Conservation (phyloP, 140 eudicot genomes). For the Erigeron philadelphicus region DNA sequence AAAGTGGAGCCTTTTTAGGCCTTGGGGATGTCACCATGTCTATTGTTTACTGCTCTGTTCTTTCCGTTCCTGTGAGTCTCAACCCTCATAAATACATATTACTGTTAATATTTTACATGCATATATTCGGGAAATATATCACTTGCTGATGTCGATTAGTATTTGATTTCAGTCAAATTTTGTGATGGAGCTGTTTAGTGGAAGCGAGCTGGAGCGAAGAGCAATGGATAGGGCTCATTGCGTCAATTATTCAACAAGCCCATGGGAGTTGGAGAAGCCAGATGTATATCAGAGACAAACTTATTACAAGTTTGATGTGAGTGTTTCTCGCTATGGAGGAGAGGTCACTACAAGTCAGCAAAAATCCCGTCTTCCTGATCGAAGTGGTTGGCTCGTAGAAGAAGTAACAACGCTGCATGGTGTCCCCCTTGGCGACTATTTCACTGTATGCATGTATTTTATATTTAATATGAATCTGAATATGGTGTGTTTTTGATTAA, state of each 20-base stretch:
- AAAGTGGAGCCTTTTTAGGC: slow-evolving; percentile 80
- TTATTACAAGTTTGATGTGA: slow-evolving; percentile 65
- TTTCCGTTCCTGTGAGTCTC: slow-evolving; percentile 75
- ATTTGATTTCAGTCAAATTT: slow-evolving; percentile 48
- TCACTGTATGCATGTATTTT: slow-evolving; percentile 45
- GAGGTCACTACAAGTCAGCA: slow-evolving; percentile 92
- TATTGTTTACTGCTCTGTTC: slow-evolving; percentile 59
- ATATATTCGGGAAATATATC: background rate
- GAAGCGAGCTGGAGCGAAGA: slow-evolving; percentile 65
- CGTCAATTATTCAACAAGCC: slow-evolving; percentile 73
- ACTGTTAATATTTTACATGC: background rate
- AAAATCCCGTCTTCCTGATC: slow-evolving; percentile 61
- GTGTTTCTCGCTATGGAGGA: slow-evolving; percentile 75
- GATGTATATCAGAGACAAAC: slow-evolving; percentile 83
- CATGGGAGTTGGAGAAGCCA: slow-evolving; percentile 81
- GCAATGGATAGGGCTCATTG: slow-evolving; percentile 87
- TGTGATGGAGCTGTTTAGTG: slow-evolving; percentile 83
- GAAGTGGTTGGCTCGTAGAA: slow-evolving; percentile 84
- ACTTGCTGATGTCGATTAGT: background rate
- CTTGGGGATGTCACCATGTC: slow-evolving; percentile 70
- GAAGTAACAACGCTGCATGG: slow-evolving; percentile 95
- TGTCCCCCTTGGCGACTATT: slow-evolving; percentile 87
- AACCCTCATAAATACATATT: slow-evolving; percentile 1
- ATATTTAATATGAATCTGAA: background rate
- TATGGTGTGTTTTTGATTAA: background rate